phyloP scores from a whole-genome alignment of 129 eudicot genomes.

The Centrapalus pauciflorus region DNA sequence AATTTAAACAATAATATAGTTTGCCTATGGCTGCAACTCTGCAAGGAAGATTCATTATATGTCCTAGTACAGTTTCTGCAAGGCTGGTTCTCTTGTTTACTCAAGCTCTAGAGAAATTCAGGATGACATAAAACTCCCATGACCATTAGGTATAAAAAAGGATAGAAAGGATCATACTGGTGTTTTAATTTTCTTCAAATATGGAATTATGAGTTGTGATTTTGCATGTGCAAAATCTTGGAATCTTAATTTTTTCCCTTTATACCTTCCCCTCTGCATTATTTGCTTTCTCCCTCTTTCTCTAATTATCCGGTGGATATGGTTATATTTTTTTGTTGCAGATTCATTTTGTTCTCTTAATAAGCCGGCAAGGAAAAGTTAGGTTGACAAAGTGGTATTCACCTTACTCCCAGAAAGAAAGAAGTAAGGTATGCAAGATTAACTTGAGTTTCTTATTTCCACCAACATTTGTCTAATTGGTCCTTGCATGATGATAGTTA shows the following conservation, averaged over 20 bases:
- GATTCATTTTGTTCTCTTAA: constrained; percentile 84
- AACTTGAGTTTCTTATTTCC: constrained; percentile 1
- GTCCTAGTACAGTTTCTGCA: background rate
- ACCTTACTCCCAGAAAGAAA: constrained; percentile 87
- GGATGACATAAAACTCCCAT: background rate
- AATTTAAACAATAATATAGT: no score
- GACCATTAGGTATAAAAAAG: no score
- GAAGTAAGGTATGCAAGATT: constrained; percentile 64
- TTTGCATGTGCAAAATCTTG: background rate
- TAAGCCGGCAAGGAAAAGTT: constrained; percentile 94
- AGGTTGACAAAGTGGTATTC: constrained; percentile 97
- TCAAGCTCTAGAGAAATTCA: background rate
- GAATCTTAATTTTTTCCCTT: background rate
- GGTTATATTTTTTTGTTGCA: constrained; percentile 21
- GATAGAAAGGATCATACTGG: no score
- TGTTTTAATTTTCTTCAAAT: no score
- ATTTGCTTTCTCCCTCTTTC: background rate
- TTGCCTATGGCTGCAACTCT: no score
- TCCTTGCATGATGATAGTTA: constrained; percentile 1
- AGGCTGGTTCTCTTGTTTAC: background rate
- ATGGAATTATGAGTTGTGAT: background rate
- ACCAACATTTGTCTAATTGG: constrained; percentile 2
- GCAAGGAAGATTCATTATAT: background rate
- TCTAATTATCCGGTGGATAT: constrained; percentile 2
- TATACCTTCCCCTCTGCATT: background rate